Evolutionary conservation across 768 basidiomycete species (phyloP).

Genomic region (Vararia minispora): DNA sequence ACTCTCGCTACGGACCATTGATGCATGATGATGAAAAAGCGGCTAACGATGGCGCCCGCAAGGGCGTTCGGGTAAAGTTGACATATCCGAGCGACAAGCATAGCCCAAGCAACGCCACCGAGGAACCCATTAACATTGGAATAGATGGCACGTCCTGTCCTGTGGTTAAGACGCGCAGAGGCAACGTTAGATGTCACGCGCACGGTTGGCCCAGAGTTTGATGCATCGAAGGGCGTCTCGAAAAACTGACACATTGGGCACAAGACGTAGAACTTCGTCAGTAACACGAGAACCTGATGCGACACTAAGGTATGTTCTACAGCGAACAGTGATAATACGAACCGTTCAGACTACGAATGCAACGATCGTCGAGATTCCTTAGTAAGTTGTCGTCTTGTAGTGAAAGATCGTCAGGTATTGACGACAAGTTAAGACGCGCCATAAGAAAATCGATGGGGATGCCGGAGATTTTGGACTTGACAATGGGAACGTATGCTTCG

Average conservation of each 20-base stretch:
- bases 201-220: conserved; percentile 95
- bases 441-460: conserved; percentile 92
- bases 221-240: conserved; percentile 92
- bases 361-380: conserved; percentile 87
- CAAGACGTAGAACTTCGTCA: conserved; percentile 89
- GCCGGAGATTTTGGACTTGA: conserved; percentile 84
- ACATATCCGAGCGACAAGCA: conserved; percentile 98
- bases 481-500: conserved; percentile 92
- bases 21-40: conserved; percentile 98
- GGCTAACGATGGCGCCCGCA: conserved; percentile 90
- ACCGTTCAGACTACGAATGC: conserved; percentile 92
- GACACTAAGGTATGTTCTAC: too few species aligned
- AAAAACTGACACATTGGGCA: conserved; percentile 90
- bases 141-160: conserved; percentile 84
- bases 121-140: conserved; percentile 97
- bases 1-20: conserved; percentile 58
- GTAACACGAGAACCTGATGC: conserved; percentile 94
- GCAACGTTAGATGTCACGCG: conserved; percentile 24
- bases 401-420: conserved; percentile 87
- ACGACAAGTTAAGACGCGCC: conserved; percentile 76
- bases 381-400: conserved; percentile 86
- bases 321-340: conserved; percentile 16
- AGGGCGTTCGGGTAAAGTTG: conserved; percentile 94
- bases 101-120: conserved; percentile 97
- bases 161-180: neutral